Evolutionary conservation across 805 yeast species (phyloP).

Genomic region (Saturnispora mendoncae): DNA sequence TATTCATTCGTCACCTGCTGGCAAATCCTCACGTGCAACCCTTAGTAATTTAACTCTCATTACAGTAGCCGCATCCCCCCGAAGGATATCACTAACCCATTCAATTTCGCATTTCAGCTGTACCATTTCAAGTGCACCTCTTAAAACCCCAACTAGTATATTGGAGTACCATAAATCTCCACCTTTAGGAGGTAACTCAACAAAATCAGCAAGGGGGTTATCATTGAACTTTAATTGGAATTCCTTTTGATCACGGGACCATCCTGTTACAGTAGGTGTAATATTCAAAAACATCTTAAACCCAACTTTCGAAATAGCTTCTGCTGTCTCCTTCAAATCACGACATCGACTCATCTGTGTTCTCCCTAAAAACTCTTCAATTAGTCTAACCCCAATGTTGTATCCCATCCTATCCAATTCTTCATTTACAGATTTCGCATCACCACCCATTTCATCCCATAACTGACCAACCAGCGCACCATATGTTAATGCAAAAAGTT

Average conservation of each 20-base stretch:
- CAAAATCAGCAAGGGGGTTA: slow-evolving; percentile 91
- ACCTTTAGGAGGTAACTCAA: slow-evolving; percentile 75
- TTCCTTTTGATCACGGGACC: slow-evolving; percentile 68
- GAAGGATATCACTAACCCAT: slow-evolving; percentile 70
- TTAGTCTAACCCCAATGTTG: slow-evolving; percentile 81
- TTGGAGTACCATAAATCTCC: slow-evolving; percentile 89
- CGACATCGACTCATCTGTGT: slow-evolving; percentile 80
- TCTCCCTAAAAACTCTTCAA: slow-evolving; percentile 87
- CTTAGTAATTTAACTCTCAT: slow-evolving; percentile 61
- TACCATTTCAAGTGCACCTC: slow-evolving; percentile 93
- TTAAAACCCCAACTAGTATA: slow-evolving; percentile 77
- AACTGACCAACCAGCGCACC: slow-evolving; percentile 90
- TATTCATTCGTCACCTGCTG: slow-evolving; percentile 81
- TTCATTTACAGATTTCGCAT: slow-evolving; percentile 69
- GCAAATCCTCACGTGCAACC: slow-evolving; percentile 85
- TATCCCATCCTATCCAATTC: slow-evolving; percentile 92
- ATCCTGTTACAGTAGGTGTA: slow-evolving; percentile 56
- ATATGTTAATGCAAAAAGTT: slow-evolving; percentile 87
- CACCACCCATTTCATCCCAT: slow-evolving; percentile 70
- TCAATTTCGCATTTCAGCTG: slow-evolving; percentile 81
- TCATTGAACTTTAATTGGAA: slow-evolving; percentile 69
- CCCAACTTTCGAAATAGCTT: slow-evolving; percentile 75
- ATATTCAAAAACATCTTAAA: slow-evolving; percentile 84
- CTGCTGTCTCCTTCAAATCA: slow-evolving; percentile 77
- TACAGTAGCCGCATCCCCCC: slow-evolving; percentile 80